Conservation (phyloP, 2,329 filamentous ascomycete genomes). For the Dactylella cylindrospora region DNA sequence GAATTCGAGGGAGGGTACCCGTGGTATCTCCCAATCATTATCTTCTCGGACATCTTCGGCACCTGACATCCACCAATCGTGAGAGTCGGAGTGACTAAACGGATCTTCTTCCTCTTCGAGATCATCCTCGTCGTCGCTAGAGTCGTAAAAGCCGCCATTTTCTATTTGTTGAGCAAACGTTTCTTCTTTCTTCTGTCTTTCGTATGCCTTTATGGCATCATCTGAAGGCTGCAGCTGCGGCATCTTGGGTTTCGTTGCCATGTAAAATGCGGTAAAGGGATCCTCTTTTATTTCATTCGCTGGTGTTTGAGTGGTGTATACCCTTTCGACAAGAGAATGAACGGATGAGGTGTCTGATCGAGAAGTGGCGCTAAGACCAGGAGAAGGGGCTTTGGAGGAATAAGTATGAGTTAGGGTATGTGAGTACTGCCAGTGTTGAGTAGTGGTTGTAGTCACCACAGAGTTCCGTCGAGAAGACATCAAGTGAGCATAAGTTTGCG, state of each 20-base stretch:
- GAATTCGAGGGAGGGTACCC: conserved; percentile 41
- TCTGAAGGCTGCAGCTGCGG: background rate
- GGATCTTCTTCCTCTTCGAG: conserved; percentile 14
- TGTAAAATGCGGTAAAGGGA: conserved; percentile 29
- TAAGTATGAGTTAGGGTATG: conserved; percentile 13
- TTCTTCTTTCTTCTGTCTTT: conserved; percentile 27
- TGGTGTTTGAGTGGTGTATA: conserved; percentile 6
- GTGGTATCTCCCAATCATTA: conserved; percentile 13
- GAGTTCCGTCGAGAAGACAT: conserved; percentile 35
- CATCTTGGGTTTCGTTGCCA: conserved; percentile 24
- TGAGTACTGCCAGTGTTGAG: conserved; percentile 24
- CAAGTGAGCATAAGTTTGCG: conserved; percentile 30
- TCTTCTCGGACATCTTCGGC: conserved; percentile 15
- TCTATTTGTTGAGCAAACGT: conserved; percentile 15
- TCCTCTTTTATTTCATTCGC: conserved; percentile 12
- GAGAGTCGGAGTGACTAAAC: conserved; percentile 7
- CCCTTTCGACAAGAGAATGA: conserved; percentile 14
- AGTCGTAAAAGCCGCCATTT: conserved; percentile 34
- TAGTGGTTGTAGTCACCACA: conserved; percentile 9
- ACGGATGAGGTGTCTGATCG: conserved; percentile 25
- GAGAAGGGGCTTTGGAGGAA: conserved; percentile 6
- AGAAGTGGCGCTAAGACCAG: conserved; percentile 2
- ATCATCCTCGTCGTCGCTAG: conserved; percentile 8
- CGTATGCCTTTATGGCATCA: conserved; percentile 3
- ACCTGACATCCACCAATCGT: conserved; percentile 35